Conservation (phyloP, 2,329 filamentous ascomycete genomes). For the Aspergillus japonicus region DNA sequence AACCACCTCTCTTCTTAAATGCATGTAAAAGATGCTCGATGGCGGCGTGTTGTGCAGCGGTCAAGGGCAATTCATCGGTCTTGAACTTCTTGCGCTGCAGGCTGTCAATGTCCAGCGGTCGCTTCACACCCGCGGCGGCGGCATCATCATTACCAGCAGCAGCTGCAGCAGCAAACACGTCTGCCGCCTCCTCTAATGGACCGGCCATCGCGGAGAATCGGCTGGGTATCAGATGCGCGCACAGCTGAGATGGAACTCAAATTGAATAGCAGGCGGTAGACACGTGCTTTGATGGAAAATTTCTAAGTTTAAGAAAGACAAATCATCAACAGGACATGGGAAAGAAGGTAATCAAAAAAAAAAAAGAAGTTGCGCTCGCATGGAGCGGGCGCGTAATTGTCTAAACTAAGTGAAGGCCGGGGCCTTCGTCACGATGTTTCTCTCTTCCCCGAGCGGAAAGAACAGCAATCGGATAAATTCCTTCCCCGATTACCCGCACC, state of each 20-base stretch:
- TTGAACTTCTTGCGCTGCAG: conserved; percentile 53
- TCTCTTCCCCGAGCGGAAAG: not conserved
- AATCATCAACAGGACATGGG: not conserved
- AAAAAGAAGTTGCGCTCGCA: not conserved
- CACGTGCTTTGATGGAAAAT: not conserved
- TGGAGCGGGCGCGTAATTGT: not conserved
- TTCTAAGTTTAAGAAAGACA: not conserved
- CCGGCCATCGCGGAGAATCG: conserved; percentile 29
- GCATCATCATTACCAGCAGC: not conserved
- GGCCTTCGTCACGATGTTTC: not conserved
- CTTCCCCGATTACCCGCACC: conserved; percentile 15
- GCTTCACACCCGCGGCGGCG: conserved; percentile 26
- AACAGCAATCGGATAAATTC: conserved; percentile 9
- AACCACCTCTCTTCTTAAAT: conserved; percentile 67
- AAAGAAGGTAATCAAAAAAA: not conserved
- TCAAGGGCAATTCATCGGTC: conserved; percentile 60
- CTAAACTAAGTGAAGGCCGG: not conserved
- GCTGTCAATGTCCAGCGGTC: conserved; percentile 34
- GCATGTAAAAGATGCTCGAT: conserved; percentile 62
- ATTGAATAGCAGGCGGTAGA: no score
- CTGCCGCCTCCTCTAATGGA: conserved; percentile 30
- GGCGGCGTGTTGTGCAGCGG: conserved; percentile 56
- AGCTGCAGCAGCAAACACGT: conserved; percentile 1
- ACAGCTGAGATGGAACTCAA: conserved; percentile 3
- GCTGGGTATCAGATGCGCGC: not conserved